phyloP scores from a whole-genome alignment of 176 grass and related monocot species.

The Oryza glumipatula region DNA sequence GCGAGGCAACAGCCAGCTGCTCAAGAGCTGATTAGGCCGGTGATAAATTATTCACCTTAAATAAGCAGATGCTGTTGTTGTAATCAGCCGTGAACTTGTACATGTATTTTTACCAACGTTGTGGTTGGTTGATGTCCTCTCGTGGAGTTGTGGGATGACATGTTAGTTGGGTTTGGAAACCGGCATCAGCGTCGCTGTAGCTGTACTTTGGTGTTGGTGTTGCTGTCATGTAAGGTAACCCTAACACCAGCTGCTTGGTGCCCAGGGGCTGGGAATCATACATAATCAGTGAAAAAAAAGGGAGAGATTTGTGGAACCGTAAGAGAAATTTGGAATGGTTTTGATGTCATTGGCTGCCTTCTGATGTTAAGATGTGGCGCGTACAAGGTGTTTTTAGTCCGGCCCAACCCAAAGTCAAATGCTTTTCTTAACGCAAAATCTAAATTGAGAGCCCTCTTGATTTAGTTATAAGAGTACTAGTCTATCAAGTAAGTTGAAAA shows the following conservation, averaged over 20 bases:
- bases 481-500: too few species aligned
- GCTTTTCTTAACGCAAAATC: too few species aligned
- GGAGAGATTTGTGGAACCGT: background rate
- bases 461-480: too few species aligned
- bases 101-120: slow-evolving; percentile 10
- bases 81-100: slow-evolving; percentile 39
- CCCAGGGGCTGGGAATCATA: background rate
- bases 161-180: background rate
- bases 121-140: background rate
- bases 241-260: background rate
- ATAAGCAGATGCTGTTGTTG: background rate
- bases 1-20: slow-evolving; percentile 24
- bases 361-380: background rate
- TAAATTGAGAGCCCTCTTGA: too few species aligned
- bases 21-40: slow-evolving; percentile 2
- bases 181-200: background rate
- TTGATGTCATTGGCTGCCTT: background rate
- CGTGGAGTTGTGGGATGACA: background rate
- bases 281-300: background rate
- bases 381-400: too few species aligned
- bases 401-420: too few species aligned
- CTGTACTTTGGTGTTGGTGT: background rate
- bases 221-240: background rate
- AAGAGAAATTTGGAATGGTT: background rate
- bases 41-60: background rate